A percentile compares a stretch with the other conserved stretches of the same genome.
These are phyloP conservation scores for Thermochaetoides thermophila DNA, from an alignment of 495 filamentous ascomycete genomes.

Conservation along the genomic window DNA sequence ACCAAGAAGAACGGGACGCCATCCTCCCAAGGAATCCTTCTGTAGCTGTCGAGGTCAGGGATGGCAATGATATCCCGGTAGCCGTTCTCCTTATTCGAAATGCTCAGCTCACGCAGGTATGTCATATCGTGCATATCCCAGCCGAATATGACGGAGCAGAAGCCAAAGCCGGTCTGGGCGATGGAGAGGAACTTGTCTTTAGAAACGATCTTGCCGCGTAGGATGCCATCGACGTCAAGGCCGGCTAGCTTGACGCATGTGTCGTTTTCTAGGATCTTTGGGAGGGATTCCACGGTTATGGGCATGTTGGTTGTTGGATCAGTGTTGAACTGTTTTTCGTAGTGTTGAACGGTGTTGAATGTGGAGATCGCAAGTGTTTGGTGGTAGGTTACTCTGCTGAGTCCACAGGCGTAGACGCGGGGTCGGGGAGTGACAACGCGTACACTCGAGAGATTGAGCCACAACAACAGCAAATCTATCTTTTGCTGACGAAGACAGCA, in stretches of 20 bases:
- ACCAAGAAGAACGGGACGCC: constrained; percentile 87
- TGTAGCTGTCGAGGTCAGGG: constrained; percentile 65
- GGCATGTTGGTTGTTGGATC: constrained; percentile 1
- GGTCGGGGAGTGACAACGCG: too few species aligned
- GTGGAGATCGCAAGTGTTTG: too few species aligned
- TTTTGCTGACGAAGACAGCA: too few species aligned
- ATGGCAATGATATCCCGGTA: constrained; percentile 81
- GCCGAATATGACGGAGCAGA: constrained; percentile 92
- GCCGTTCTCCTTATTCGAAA: constrained; percentile 87
- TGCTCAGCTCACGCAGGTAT: constrained; percentile 68
- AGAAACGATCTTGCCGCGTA: constrained; percentile 87
- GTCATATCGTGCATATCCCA: constrained; percentile 98
- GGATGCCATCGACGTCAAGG: constrained; percentile 76
- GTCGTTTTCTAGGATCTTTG: constrained; percentile 55
- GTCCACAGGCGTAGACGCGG: too few species aligned
- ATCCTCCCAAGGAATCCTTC: constrained; percentile 90
- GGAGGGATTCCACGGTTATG: constrained; percentile 46
- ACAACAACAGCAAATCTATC: too few species aligned
- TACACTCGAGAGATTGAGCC: too few species aligned
- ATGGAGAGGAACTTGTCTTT: constrained; percentile 93
- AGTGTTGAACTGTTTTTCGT: background rate
- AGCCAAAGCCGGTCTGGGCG: constrained; percentile 73
- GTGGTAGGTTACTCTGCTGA: too few species aligned
- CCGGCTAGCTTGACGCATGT: constrained; percentile 84
- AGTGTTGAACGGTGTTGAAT: background rate